These are phyloP conservation scores for Psilocybe azurescens DNA, from an alignment of 768 basidiomycete species.

Conservation along the genomic window DNA sequence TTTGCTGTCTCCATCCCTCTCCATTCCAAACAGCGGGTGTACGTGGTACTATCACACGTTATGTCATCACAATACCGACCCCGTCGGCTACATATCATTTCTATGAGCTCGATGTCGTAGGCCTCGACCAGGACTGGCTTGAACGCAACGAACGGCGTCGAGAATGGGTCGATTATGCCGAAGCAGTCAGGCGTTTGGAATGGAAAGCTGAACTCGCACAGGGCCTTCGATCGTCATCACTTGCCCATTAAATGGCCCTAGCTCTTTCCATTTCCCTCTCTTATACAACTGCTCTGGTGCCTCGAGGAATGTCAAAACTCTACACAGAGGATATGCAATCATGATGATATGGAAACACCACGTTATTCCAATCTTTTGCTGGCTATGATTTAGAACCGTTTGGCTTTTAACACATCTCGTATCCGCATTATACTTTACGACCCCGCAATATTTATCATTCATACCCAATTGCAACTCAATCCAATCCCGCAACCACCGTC, in stretches of 20 bases:
- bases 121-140: conserved; percentile 81
- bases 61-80: conserved; percentile 81
- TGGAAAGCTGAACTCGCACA: conserved; percentile 90
- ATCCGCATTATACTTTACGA: conserved; percentile 34
- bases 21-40: conserved; percentile 72
- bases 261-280: conserved; percentile 13
- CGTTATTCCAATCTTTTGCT: conserved; percentile 15
- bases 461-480: conserved; percentile 24
- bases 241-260: conserved; percentile 14
- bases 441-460: conserved; percentile 26
- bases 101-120: conserved; percentile 84
- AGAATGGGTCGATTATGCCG: conserved; percentile 90
- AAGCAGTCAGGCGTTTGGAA: conserved; percentile 72
- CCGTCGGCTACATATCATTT: conserved; percentile 87
- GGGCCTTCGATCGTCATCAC: conserved; percentile 71
- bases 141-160: conserved; percentile 79
- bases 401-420: conserved; percentile 27
- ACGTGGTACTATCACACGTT: conserved; percentile 85
- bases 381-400: conserved; percentile 29
- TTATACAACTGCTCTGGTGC: conserved; percentile 16
- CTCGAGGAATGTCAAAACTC: conserved; percentile 12
- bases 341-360: conserved; percentile 23
- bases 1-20: conserved; percentile 30
- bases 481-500: conserved; percentile 8
- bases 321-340: conserved; percentile 9